phyloP scores from a whole-genome alignment of 2,329 filamentous ascomycete species.

The Fusarium tjaetaba region DNA sequence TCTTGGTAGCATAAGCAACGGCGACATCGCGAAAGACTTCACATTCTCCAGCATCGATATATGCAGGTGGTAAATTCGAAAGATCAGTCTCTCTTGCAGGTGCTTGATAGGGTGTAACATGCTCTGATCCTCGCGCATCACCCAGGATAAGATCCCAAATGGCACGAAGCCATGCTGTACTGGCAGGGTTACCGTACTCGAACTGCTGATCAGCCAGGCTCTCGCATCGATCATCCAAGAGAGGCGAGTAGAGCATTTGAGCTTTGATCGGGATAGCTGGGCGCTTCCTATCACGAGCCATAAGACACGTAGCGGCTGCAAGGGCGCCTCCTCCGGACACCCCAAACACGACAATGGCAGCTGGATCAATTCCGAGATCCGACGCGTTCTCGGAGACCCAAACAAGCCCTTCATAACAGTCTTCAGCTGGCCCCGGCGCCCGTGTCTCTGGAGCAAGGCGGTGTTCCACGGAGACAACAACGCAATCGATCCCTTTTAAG shows the following conservation, averaged over 20 bases:
- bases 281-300: background rate
- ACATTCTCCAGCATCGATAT: constrained; percentile 3
- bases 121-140: background rate
- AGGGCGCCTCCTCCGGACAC: constrained; percentile 6
- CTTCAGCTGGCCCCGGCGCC: background rate
- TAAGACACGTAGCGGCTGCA: constrained; percentile 3
- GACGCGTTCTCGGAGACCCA: background rate
- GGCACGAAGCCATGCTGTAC: background rate
- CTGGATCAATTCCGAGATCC: background rate
- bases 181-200: constrained; percentile 2
- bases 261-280: background rate
- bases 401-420: background rate
- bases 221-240: constrained; percentile 4
- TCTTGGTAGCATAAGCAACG: background rate
- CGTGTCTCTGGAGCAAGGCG: background rate
- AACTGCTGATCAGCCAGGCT: constrained; percentile 6
- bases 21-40: constrained; percentile 6
- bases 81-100: background rate
- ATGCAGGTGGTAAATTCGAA: background rate
- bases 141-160: constrained; percentile 13
- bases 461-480: constrained; percentile 1
- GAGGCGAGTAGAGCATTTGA: constrained; percentile 7
- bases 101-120: background rate
- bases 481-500: background rate
- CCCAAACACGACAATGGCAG: background rate